phyloP scores from a whole-genome alignment of 352 stramenopile species.

The Phytophthora citrophthora region DNA sequence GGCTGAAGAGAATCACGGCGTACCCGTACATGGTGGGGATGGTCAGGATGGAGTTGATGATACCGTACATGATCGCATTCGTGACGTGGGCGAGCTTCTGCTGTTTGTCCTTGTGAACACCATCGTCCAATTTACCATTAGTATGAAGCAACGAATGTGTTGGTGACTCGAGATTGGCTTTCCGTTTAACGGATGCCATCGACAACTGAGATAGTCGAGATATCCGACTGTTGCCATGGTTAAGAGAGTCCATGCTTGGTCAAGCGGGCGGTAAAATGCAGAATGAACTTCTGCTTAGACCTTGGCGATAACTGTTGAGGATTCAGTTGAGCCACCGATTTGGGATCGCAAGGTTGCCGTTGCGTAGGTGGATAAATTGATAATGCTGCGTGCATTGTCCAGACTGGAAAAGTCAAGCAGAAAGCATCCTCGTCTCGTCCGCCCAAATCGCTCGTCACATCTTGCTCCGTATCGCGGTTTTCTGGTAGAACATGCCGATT shows the following conservation, averaged over 20 bases:
- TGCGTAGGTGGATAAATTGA: too few species aligned
- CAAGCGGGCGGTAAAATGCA: constrained; percentile 3
- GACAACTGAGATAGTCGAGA: constrained; percentile 24
- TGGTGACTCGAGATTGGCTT: constrained; percentile 24
- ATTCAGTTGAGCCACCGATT: too few species aligned
- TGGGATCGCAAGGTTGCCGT: too few species aligned
- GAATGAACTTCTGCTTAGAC: constrained; percentile 6
- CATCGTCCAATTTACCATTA: constrained; percentile 11
- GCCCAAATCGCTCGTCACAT: too few species aligned
- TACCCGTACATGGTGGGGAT: constrained; percentile 96
- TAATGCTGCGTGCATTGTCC: too few species aligned
- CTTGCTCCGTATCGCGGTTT: too few species aligned
- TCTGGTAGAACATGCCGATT: too few species aligned
- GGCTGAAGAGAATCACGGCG: constrained; percentile 94
- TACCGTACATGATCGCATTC: constrained; percentile 82
- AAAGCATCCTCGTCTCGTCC: too few species aligned
- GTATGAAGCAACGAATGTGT: constrained; percentile 34
- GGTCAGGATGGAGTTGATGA: constrained; percentile 94
- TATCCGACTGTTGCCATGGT: constrained; percentile 6
- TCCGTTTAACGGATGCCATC: constrained; percentile 17
- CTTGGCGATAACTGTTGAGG: too few species aligned
- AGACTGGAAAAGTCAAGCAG: too few species aligned
- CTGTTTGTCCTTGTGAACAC: not conserved
- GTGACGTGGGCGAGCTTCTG: constrained; percentile 45
- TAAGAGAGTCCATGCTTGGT: constrained; percentile 7